Percentiles rank a stretch among this genome's conserved stretches.
Evolutionary conservation across 108 stramenopile species (phyloP).

Genomic region (Skeletonema menzelii): DNA sequence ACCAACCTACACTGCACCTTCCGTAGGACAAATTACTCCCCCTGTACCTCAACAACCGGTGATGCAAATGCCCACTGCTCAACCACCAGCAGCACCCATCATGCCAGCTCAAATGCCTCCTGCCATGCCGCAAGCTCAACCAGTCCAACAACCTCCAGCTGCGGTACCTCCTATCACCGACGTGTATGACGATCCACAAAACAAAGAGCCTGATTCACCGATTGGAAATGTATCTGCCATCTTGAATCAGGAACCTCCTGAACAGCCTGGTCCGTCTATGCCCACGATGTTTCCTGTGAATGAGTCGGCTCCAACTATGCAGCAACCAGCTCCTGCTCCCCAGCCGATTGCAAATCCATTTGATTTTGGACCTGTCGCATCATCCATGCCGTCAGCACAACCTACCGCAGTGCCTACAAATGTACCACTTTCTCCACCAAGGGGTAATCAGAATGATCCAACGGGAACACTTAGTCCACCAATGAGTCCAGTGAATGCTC

Average conservation of each 20-base stretch:
- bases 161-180: constrained; percentile 20
- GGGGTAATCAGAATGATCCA: not conserved
- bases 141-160: not conserved
- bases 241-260: not conserved
- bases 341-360: constrained; percentile 12
- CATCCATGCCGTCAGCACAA: constrained; percentile 11
- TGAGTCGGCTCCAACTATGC: not conserved
- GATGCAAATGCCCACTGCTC: no score
- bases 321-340: not conserved
- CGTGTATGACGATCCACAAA: not conserved
- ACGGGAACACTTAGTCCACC: not conserved
- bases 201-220: constrained; percentile 23
- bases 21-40: not conserved
- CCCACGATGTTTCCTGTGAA: not conserved
- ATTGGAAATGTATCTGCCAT: constrained; percentile 9
- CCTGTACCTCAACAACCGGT: not conserved
- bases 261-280: not conserved
- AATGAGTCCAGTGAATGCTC: constrained; percentile 5
- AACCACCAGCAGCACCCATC: not conserved
- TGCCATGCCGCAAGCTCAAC: not conserved
- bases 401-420: constrained; percentile 11
- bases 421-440: constrained; percentile 9
- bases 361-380: constrained; percentile 10
- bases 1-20: no score
- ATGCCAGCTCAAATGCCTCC: not conserved